These are phyloP conservation scores for Geotrichum klebahnii DNA, from an alignment of 1,139 yeast genomes.

Conservation along the genomic window DNA sequence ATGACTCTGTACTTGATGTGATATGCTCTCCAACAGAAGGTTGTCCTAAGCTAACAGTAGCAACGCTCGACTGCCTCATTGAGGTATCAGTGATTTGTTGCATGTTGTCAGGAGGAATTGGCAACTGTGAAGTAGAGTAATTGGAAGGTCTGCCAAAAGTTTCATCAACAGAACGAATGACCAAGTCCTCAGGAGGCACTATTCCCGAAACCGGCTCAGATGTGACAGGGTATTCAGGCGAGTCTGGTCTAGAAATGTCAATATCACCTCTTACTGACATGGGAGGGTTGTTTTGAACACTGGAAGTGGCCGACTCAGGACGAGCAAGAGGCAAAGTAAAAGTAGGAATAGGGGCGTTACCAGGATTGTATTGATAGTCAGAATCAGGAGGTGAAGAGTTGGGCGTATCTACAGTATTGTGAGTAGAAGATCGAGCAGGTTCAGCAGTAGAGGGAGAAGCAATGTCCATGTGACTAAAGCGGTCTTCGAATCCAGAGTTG, in stretches of 20 bases:
- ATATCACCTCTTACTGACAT: slow-evolving; percentile 79
- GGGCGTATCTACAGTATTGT: slow-evolving; percentile 50
- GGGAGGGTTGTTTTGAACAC: slow-evolving; percentile 89
- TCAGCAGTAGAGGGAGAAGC: slow-evolving; percentile 34
- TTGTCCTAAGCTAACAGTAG: neutral
- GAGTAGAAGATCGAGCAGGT: slow-evolving; percentile 42
- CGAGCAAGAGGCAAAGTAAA: slow-evolving; percentile 52
- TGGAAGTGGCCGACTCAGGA: slow-evolving; percentile 81
- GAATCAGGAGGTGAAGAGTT: slow-evolving; percentile 55
- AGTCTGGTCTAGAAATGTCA: slow-evolving; percentile 58
- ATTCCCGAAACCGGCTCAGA: slow-evolving; percentile 37
- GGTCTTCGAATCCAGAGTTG: slow-evolving; percentile 30
- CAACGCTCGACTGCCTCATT: slow-evolving; percentile 5
- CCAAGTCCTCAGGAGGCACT: slow-evolving; percentile 32
- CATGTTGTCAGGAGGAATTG: slow-evolving; percentile 12
- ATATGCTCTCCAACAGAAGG: neutral
- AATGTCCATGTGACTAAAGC: slow-evolving; percentile 31
- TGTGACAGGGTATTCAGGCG: slow-evolving; percentile 40
- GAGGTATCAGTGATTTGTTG: slow-evolving; percentile 5
- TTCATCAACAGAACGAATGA: slow-evolving; percentile 11
- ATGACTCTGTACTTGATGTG: slow-evolving; percentile 14
- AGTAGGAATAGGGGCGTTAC: slow-evolving; percentile 38
- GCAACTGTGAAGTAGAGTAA: slow-evolving; percentile 5
- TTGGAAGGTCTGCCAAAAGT: neutral
- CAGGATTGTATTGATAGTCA: slow-evolving; percentile 35